Conservation (phyloP, 1,284 basidiomycete species). For the Rhodofomes roseus region DNA sequence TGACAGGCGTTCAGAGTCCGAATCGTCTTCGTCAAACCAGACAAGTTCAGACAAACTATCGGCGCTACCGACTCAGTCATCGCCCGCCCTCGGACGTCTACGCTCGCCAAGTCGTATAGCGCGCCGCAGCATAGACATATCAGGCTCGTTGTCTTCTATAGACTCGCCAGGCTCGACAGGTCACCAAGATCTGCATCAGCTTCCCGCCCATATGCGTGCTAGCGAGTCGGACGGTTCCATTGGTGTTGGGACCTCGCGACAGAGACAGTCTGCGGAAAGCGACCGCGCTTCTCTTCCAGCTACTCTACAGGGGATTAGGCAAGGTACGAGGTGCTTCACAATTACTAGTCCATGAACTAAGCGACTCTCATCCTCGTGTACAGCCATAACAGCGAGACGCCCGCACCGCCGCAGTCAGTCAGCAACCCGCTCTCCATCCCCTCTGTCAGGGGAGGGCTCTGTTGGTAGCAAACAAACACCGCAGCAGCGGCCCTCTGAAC, state of each 20-base stretch:
- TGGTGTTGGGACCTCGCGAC: conserved; percentile 28
- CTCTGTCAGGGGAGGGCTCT: conserved; percentile 21
- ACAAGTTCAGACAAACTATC: conserved; percentile 39
- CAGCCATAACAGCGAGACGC: conserved; percentile 16
- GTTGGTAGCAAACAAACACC: conserved; percentile 8
- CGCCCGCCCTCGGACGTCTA: conserved; percentile 26
- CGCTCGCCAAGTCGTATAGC: conserved; percentile 18
- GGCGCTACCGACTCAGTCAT: conserved; percentile 31
- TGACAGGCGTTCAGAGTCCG: conserved; percentile 17
- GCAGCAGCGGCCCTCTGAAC: conserved; percentile 15
- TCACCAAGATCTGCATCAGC: conserved; percentile 14
- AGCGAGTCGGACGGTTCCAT: conserved; percentile 29
- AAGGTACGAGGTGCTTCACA: conserved; percentile 16
- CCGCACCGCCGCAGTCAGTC: conserved; percentile 17
- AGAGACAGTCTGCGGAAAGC: conserved; percentile 41
- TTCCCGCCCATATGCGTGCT: conserved; percentile 13
- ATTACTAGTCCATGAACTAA: neutral
- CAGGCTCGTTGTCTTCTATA: conserved; percentile 24
- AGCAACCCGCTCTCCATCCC: conserved; percentile 18
- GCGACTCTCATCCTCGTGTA: neutral
- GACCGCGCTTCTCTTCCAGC: conserved; percentile 29
- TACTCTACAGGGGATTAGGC: conserved; percentile 27
- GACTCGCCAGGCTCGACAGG: conserved; percentile 20
- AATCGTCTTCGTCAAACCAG: conserved; percentile 29
- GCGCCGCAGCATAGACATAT: conserved; percentile 24